Conservation (phyloP, 495 filamentous ascomycete species). For the Neurospora sp. region DNA sequence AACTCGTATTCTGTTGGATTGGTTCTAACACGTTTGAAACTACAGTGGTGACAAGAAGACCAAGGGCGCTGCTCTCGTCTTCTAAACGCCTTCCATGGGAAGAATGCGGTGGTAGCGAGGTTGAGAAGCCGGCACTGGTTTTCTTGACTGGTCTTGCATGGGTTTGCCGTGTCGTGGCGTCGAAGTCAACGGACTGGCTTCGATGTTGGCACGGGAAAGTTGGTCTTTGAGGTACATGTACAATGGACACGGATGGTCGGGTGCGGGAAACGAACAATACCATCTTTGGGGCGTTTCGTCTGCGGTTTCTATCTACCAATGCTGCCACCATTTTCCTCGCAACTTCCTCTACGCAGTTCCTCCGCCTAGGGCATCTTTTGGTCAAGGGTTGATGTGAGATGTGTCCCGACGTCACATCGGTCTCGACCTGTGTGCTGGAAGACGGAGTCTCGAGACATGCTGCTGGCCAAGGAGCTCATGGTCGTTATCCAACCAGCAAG, state of each 20-base stretch:
- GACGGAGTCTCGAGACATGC: neutral
- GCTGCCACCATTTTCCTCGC: constrained; percentile 15
- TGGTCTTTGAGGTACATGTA: constrained; percentile 25
- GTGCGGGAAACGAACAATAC: constrained; percentile 25
- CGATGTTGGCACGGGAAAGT: constrained; percentile 21
- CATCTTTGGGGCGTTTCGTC: constrained; percentile 29
- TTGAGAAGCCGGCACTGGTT: constrained; percentile 17
- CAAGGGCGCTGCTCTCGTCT: constrained; percentile 99
- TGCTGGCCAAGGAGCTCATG: neutral
- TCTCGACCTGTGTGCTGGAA: neutral
- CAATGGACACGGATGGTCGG: constrained; percentile 27
- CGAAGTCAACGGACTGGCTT: constrained; percentile 17
- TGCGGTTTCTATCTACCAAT: constrained; percentile 22
- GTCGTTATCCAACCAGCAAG: neutral
- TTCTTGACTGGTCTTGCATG: constrained; percentile 20
- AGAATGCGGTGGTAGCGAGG: constrained; percentile 15
- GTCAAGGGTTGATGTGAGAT: neutral
- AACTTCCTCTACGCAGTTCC: neutral
- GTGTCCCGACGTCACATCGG: neutral
- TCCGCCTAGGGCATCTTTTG: neutral
- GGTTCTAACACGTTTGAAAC: constrained; percentile 19
- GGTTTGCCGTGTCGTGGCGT: constrained; percentile 16
- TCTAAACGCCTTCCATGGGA: constrained; percentile 48
- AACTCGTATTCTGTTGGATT: constrained; percentile 3
- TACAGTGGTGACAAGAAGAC: constrained; percentile 99